Evolutionary conservation across 176 grass and related monocot genomes (phyloP).

Genomic region (Areca catechu): DNA sequence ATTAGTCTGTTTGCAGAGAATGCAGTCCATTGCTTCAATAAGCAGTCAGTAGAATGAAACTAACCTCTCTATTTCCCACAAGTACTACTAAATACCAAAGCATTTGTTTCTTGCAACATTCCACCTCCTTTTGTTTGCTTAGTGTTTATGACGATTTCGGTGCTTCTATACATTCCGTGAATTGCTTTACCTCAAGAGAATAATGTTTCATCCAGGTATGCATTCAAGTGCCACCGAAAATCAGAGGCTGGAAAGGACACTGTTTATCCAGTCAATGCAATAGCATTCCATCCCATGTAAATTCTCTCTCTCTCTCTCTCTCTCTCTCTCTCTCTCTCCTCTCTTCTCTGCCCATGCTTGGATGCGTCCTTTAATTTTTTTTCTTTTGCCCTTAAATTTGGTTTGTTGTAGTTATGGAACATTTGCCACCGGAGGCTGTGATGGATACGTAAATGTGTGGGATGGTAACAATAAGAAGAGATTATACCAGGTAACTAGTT

Average conservation of each 20-base stretch:
- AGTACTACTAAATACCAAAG: too few species aligned
- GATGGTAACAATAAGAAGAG: constrained; percentile 97
- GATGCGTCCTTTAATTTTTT: constrained; percentile 5
- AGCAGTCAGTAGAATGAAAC: too few species aligned
- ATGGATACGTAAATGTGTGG: constrained; percentile 99
- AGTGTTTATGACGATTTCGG: too few species aligned
- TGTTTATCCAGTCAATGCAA: constrained; percentile 94
- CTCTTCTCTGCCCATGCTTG: too few species aligned
- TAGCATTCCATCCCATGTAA: constrained; percentile 99
- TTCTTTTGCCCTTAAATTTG: background rate
- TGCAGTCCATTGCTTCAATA: too few species aligned
- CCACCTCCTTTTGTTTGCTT: too few species aligned
- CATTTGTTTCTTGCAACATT: too few species aligned
- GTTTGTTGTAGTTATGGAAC: constrained; percentile 67
- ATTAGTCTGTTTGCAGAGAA: too few species aligned
- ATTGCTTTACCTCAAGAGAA: background rate
- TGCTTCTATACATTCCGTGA: background rate
- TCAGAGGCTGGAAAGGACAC: constrained; percentile 84
- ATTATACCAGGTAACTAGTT: constrained; percentile 74
- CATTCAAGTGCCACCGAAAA: constrained; percentile 97
- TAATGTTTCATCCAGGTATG: constrained; percentile 53
- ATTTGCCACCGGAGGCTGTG: constrained; percentile 92
- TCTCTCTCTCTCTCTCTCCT: too few species aligned
- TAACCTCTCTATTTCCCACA: too few species aligned
- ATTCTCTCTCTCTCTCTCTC: constrained; percentile 18